Base-by-base conservation (phyloP, 495 filamentous ascomycete species). In the Tricharina praecox region DNA sequence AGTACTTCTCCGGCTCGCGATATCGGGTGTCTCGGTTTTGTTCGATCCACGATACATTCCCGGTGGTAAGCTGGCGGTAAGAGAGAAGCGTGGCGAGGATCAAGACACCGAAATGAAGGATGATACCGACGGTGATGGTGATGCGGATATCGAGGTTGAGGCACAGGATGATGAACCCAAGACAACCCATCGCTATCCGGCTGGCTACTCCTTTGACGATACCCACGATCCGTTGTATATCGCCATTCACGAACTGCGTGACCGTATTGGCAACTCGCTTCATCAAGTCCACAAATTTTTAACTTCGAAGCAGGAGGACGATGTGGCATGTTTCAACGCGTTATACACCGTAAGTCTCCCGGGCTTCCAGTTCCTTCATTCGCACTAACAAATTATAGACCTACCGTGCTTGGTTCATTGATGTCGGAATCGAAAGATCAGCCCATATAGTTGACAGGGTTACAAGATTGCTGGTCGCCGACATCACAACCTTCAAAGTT, bases 361-460 rank as follows among this genome's bases (percentile, higher is more conserved):
- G 9, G 19, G 20, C 7, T 26, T 32, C 28, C 39, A 20, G 7
- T 25, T 26, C 11, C 21, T 18, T 47, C 13, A 48, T 43, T 13
- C 43, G 44, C 47, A 47, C 43, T 46, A 30, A 51, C 39, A 37
- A 13, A 23, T 52, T 10, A 8, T 9, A 61, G 58, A 80, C 90
- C 0, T 99, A 93, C 63, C 69, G 81, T 13, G 85, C 80, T n/a
- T 99, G 85, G 84, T 94, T 99, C 56, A 81, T 92, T 5, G 90
- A 99, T 54, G 85, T 96, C 37, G 92, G 92, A 16, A 92, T 94
- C 49, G 90, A 99, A 59, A 70, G 90, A 48, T 93, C 86, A 7
- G 88, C 90, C 4, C 92, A 94, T 60, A 82, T 90, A 8, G 67
- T 99, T 23, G 90, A 99, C 58, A 71, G 92, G 20, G 76, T 95